Percentiles rank a stretch among this genome's conserved stretches.
Evolutionary conservation across 2,329 filamentous ascomycete genomes (phyloP).

Genomic region (Penicillium sp.): DNA sequence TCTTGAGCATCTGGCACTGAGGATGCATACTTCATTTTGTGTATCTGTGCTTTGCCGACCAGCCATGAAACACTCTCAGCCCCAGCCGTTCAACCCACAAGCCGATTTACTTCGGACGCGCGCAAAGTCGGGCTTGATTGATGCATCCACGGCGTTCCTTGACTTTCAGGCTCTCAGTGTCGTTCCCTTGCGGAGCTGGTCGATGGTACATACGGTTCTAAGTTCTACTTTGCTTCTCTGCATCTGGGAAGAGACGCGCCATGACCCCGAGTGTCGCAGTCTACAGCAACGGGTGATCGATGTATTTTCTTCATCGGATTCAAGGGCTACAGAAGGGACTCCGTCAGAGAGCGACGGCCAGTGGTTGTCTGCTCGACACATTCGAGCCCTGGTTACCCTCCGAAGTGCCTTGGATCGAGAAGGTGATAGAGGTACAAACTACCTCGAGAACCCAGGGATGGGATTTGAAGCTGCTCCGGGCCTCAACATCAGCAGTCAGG

Average conservation of each 20-base stretch:
- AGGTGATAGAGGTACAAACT: slow-evolving; percentile 1
- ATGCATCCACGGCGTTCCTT: slow-evolving; percentile 32
- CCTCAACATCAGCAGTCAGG: not conserved
- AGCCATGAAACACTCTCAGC: slow-evolving; percentile 45
- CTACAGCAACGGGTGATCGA: slow-evolving; percentile 33
- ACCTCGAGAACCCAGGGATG: not conserved
- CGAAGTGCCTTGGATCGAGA: slow-evolving; percentile 16
- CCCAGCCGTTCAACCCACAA: slow-evolving; percentile 2
- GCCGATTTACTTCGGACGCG: slow-evolving; percentile 18
- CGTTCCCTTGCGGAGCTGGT: slow-evolving; percentile 33
- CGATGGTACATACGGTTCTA: slow-evolving; percentile 36
- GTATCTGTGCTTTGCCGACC: slow-evolving; percentile 58
- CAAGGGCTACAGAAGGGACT: slow-evolving; percentile 5
- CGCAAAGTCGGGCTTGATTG: slow-evolving; percentile 27
- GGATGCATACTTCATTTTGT: slow-evolving; percentile 52
- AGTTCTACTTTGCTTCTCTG: slow-evolving; percentile 35
- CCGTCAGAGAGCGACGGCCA: slow-evolving; percentile 22
- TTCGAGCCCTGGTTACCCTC: slow-evolving; percentile 29
- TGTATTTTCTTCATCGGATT: slow-evolving; percentile 26
- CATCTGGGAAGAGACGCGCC: slow-evolving; percentile 38
- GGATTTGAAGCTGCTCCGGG: not conserved
- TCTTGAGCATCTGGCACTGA: slow-evolving; percentile 56
- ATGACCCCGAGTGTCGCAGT: slow-evolving; percentile 29
- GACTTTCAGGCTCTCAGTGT: slow-evolving; percentile 33
- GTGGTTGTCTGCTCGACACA: slow-evolving; percentile 31